Conservation (phyloP, 495 filamentous ascomycete species). For the Bacidia gigantensis region DNA sequence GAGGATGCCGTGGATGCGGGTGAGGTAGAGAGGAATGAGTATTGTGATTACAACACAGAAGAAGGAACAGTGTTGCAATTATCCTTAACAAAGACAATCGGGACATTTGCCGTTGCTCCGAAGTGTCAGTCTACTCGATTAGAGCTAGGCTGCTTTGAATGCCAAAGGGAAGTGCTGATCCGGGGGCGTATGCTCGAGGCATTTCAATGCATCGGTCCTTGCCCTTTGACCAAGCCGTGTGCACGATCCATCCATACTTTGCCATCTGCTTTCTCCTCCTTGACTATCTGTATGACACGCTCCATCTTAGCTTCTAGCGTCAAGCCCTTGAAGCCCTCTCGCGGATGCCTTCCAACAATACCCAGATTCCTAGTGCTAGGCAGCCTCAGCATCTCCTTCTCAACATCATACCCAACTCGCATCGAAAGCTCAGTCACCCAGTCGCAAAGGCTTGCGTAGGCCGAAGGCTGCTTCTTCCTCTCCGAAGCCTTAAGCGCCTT, state of each 20-base stretch:
- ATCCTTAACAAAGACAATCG: too few relatives aligned
- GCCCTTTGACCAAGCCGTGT: conserved; percentile 21
- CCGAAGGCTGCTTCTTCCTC: conserved; percentile 18
- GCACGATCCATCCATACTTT: conserved; percentile 36
- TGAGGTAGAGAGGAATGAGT: too few relatives aligned
- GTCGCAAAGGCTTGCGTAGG: conserved; percentile 21
- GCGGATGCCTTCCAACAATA: conserved; percentile 47
- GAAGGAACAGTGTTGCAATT: too few relatives aligned
- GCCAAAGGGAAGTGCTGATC: too few relatives aligned
- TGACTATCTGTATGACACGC: conserved; percentile 23
- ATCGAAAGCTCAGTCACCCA: conserved; percentile 36
- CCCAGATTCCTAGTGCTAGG: conserved; percentile 81
- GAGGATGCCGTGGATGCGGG: too few relatives aligned
- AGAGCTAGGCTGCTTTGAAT: too few relatives aligned
- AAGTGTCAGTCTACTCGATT: too few relatives aligned
- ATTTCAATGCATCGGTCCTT: conserved; percentile 5
- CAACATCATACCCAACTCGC: conserved; percentile 60
- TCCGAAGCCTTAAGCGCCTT: conserved; percentile 23
- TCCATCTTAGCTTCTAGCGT: conserved; percentile 13
- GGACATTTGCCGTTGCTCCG: too few relatives aligned
- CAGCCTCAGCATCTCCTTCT: conserved; percentile 70
- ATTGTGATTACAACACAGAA: too few relatives aligned
- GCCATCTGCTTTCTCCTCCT: conserved; percentile 30
- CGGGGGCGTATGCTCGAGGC: too few relatives aligned
- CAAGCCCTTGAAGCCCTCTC: conserved; percentile 5